Evolutionary conservation across 352 stramenopile species (phyloP), one percentile per base, ranked within the genome.

Genomic region (Globisporangium viniferum): DNA sequence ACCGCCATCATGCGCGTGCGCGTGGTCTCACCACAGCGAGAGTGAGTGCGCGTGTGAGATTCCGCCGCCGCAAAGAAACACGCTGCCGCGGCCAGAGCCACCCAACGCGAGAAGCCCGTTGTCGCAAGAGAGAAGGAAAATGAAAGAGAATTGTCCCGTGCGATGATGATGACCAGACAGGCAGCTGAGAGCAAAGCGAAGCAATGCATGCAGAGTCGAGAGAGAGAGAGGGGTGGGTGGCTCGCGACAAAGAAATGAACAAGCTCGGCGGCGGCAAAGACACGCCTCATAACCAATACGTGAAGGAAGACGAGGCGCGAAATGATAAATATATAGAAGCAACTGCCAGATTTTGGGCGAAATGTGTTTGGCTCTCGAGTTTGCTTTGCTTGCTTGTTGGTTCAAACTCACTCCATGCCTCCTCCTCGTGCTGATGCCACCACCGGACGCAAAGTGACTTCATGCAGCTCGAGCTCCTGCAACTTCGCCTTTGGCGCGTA

Each of bases 401-500:
- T 59, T 59, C 33, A 39, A 18, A 59, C 54, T 59, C 33, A 61
- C 33, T 46, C 29, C 18, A 33, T 27, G n/a, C 3, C 14, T 39
- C 3, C 14, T 39, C 15, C 20, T 29, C 9, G 7, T 31, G 20
- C 1, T 61, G 55, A 10, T 61, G 31, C 31, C 39, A n/a, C 55
- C 55, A 46, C 31, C 2, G 31, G 55, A 15, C 20, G 31, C 29
- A 61, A 46, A 6, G 29, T n/a, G 10, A 18, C 27, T 18, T 39
- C 39, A 36, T 18, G 22, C 20, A 69, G 24, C 24, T 46, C n/a
- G 22, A 60, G 9, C 62, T 70, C 51, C 33, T 66, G 41, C 18
- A 89, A 61, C 9, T 69, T 69, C 1, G 59, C 66, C 66, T 81
- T 88, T 5, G 73, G 74, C 12, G 66, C 67, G 49, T 91, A 93